These are phyloP conservation scores for Erodium chrysanthum DNA, from an alignment of 441 rosid genomes.

Conservation along the genomic window DNA sequence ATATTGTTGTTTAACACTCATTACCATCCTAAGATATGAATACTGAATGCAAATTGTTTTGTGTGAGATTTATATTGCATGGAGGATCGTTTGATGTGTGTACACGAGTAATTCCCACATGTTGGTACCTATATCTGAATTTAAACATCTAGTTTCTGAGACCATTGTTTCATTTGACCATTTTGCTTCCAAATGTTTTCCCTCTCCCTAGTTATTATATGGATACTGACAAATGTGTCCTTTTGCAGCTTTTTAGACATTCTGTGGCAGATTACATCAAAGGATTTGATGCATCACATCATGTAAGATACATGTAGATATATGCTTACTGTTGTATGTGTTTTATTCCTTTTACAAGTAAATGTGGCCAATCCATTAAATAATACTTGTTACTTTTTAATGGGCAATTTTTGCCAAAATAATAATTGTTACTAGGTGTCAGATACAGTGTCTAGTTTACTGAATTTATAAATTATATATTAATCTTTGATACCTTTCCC, in stretches of 20 bases:
- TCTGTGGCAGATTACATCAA: conserved; percentile 58
- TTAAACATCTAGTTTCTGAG: not conserved
- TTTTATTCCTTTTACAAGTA: not conserved
- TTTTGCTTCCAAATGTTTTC: conserved; percentile 4
- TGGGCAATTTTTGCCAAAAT: not conserved
- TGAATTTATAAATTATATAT: not conserved
- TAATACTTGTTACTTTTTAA: not conserved
- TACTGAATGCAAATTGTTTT: not conserved
- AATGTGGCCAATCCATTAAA: not conserved
- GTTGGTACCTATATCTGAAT: conserved; percentile 1
- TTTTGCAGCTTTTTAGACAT: conserved; percentile 66
- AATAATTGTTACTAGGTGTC: not conserved
- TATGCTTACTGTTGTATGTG: not conserved
- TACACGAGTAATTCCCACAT: not conserved
- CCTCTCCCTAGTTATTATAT: not conserved
- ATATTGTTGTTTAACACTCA: not conserved
- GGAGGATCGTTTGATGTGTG: not conserved
- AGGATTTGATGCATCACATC: conserved; percentile 60
- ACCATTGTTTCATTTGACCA: conserved; percentile 2
- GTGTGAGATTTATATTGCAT: not conserved
- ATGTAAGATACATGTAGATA: conserved; percentile 42
- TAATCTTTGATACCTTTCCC: not conserved
- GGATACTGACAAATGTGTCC: conserved; percentile 17
- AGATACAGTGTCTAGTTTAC: not conserved
- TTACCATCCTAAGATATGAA: not conserved